These are phyloP conservation scores for Citrus medica DNA, from an alignment of 345 rosid genomes.

Conservation along the genomic window DNA sequence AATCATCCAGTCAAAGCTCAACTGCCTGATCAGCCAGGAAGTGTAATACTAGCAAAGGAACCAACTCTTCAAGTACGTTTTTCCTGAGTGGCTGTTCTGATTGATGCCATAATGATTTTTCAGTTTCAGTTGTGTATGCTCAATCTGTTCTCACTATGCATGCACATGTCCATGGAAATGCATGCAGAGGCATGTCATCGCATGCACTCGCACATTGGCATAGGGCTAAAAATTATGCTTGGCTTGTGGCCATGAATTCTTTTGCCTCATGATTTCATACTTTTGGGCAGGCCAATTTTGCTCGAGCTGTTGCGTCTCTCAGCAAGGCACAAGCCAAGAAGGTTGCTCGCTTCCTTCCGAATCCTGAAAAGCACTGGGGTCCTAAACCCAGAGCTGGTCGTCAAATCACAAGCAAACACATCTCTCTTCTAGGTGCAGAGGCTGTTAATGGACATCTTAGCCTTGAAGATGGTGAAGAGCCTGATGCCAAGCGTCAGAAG, in stretches of 20 bases:
- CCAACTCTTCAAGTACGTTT: constrained; percentile 74
- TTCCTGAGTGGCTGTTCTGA: neutral
- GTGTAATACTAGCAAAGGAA: constrained; percentile 85
- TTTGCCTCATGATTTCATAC: neutral
- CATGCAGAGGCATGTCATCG: neutral
- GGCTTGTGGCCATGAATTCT: neutral
- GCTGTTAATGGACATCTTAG: constrained; percentile 76
- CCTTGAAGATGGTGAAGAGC: constrained; percentile 40
- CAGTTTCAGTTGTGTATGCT: neutral
- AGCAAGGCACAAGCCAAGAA: constrained; percentile 98
- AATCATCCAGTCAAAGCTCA: constrained; percentile 94
- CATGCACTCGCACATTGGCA: neutral
- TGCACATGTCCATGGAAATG: too few relatives aligned
- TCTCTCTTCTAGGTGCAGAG: constrained; percentile 88
- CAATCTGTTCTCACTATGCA: neutral
- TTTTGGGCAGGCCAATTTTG: constrained; percentile 72
- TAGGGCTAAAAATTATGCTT: too few relatives aligned
- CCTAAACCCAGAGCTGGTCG: constrained; percentile 98
- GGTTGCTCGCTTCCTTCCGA: constrained; percentile 84
- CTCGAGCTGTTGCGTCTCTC: constrained; percentile 80
- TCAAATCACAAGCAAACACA: constrained; percentile 86
- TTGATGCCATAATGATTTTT: neutral
- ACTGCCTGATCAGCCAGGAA: constrained; percentile 78
- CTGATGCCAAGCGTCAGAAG: constrained; percentile 46
- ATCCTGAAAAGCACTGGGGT: constrained; percentile 99